These are phyloP conservation scores for Pichia sp. DNA, from an alignment of 1,139 yeast species.

Conservation along the genomic window DNA sequence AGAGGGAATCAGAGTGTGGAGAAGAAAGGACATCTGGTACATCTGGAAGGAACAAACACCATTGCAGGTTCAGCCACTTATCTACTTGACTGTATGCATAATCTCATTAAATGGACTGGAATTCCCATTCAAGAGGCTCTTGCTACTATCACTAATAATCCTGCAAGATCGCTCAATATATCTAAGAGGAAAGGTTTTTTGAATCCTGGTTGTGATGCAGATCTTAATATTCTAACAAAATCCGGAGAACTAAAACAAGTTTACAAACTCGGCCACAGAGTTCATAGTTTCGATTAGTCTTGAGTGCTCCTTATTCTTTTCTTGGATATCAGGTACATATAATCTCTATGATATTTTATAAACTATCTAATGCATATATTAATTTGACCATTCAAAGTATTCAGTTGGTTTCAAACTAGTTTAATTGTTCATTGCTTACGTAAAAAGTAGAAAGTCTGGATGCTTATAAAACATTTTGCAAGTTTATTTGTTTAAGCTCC, in stretches of 20 bases:
- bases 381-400: too few relatives aligned
- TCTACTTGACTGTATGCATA: constrained; percentile 51
- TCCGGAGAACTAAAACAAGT: constrained; percentile 47
- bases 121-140: constrained; percentile 52
- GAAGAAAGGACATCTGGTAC: constrained; percentile 47
- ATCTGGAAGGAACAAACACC: constrained; percentile 53
- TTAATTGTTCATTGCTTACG: background rate
- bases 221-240: constrained; percentile 47
- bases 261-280: constrained; percentile 47
- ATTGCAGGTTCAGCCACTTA: constrained; percentile 64
- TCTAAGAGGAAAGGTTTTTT: constrained; percentile 49
- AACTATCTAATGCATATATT: too few relatives aligned
- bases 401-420: background rate
- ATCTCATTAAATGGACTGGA: constrained; percentile 51
- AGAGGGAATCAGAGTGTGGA: constrained; percentile 49
- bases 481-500: background rate
- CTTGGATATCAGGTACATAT: too few relatives aligned
- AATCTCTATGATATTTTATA: too few relatives aligned
- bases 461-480: too few relatives aligned
- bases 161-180: constrained; percentile 49
- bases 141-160: constrained; percentile 54
- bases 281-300: constrained; percentile 18
- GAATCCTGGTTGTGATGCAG: constrained; percentile 56
- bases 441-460: too few relatives aligned
- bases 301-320: background rate